Evolutionary conservation across 352 stramenopile genomes (phyloP).

Genomic region (Pythium scleroteichum): DNA sequence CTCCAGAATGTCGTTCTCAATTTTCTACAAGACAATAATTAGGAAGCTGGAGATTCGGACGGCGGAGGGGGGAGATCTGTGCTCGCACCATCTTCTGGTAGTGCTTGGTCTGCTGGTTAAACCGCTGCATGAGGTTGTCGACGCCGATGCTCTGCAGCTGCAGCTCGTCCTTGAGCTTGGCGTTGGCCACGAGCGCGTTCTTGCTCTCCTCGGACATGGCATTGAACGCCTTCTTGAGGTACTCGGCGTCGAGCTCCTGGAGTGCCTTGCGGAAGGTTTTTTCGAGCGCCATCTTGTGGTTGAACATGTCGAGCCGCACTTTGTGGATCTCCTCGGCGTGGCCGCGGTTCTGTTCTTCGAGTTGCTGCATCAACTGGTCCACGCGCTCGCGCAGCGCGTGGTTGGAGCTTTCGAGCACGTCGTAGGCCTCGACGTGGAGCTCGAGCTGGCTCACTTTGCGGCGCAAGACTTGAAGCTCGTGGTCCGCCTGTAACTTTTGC

Average conservation of each 20-base stretch:
- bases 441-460: constrained; percentile 57
- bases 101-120: constrained; percentile 64
- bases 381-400: constrained; percentile 50
- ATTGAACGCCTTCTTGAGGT: constrained; percentile 82
- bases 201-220: constrained; percentile 85
- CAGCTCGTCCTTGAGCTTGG: constrained; percentile 80
- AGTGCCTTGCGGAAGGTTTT: constrained; percentile 80
- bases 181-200: constrained; percentile 78
- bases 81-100: constrained; percentile 57
- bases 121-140: constrained; percentile 80
- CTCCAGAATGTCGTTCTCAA: constrained; percentile 75
- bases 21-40: constrained; percentile 43
- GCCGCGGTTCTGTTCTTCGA: constrained; percentile 59
- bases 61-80: background rate
- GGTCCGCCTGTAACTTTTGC: constrained; percentile 54
- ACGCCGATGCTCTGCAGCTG: constrained; percentile 78
- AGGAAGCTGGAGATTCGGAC: too few relatives aligned
- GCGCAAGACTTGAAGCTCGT: constrained; percentile 64
- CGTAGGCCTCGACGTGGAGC: constrained; percentile 72
- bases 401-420: constrained; percentile 66
- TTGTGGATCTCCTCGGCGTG: constrained; percentile 79
- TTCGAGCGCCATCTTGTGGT: constrained; percentile 84
- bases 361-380: constrained; percentile 63
- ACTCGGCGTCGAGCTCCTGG: constrained; percentile 75
- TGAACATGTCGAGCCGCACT: constrained; percentile 81